Conservation (phyloP, 2,329 filamentous ascomycete genomes). For the Anthostomella pinea region DNA sequence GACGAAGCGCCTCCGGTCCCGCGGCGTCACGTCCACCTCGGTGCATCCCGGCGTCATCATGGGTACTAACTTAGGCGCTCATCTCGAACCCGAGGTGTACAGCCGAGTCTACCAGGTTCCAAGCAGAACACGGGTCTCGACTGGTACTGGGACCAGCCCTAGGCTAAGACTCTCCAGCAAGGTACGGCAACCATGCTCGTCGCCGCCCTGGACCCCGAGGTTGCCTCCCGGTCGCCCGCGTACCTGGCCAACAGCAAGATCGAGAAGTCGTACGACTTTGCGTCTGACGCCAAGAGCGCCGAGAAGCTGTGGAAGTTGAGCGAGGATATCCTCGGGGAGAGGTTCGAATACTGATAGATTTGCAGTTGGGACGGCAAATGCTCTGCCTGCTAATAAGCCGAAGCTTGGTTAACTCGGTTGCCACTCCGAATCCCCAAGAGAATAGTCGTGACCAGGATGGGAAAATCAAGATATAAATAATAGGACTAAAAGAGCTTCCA, state of each 20-base stretch:
- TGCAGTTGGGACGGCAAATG: too few species aligned
- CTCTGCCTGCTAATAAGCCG: too few species aligned
- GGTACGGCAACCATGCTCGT: constrained; percentile 40
- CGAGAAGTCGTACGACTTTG: constrained; percentile 32
- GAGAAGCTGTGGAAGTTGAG: constrained; percentile 45
- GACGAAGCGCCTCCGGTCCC: constrained; percentile 28
- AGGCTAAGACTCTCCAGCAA: constrained; percentile 37
- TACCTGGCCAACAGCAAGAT: constrained; percentile 32
- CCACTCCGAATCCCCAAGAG: too few species aligned
- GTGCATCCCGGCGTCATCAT: constrained; percentile 33
- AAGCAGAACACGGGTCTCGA: constrained; percentile 20
- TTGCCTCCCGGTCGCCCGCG: constrained; percentile 31
- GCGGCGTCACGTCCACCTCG: constrained; percentile 31
- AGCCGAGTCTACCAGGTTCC: constrained; percentile 18
- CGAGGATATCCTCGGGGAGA: constrained; percentile 39
- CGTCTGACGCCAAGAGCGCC: constrained; percentile 34
- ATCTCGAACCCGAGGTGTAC: constrained; percentile 18
- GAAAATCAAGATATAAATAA: too few species aligned
- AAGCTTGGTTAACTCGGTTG: too few species aligned
- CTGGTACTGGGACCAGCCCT: constrained; percentile 18
- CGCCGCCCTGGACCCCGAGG: constrained; percentile 36
- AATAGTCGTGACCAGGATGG: too few species aligned
- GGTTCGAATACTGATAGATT: constrained; percentile 25
- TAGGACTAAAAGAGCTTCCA: too few species aligned
- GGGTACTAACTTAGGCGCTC: constrained; percentile 27